Evolutionary conservation across 176 grass and related monocot genomes (phyloP), one percentile per base, ranked within the genome.

Genomic region (Metroxylon sagu): DNA sequence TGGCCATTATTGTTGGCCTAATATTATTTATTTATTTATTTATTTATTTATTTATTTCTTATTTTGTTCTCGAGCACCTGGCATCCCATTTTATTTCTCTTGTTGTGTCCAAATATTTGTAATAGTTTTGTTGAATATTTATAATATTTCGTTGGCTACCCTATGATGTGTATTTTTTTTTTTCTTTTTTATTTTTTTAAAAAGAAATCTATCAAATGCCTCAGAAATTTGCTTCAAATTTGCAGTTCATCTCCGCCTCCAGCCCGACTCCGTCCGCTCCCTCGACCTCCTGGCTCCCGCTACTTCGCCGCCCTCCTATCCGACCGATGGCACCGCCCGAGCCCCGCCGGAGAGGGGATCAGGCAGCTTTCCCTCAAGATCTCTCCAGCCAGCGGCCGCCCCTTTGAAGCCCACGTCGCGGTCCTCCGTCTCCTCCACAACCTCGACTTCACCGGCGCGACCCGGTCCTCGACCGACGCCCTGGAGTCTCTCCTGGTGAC

Each of bases 351-450:
- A 14, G 35, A 43, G 2, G 10, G 35, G 35, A 43, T 43, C 7
- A 1, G 10, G 35, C 12, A 16, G 57, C 58, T 71, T 72, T 28
- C 63, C 71, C 56, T 58, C 67, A 73, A 48, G 28, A 19, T 54
- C 12, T 29, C 71, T 25, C 14, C 29, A 58, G 6, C 19, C 14
- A 3, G 28, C 6, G 3, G 61, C 23, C 49, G 68, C 23, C 79
- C 79, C 16, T 90, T 90, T 68, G 78, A 79, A 55, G 71, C 57
- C 12, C 72, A 90, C 50, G 75, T 90, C 54, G 55, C 73, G 29
- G 87, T 77, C 30, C 30, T 90, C 28, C 50, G 71, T 8, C 82
- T 90, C 57, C 87, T 85, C 58, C 87, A 90, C 82, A 77, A 71
- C 6, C 63, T 82, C 54, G 78, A 90, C 50, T 90, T 90, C 53